Conservation (phyloP, 2,329 filamentous ascomycete species). For the Pseudogymnoascus sp. region DNA sequence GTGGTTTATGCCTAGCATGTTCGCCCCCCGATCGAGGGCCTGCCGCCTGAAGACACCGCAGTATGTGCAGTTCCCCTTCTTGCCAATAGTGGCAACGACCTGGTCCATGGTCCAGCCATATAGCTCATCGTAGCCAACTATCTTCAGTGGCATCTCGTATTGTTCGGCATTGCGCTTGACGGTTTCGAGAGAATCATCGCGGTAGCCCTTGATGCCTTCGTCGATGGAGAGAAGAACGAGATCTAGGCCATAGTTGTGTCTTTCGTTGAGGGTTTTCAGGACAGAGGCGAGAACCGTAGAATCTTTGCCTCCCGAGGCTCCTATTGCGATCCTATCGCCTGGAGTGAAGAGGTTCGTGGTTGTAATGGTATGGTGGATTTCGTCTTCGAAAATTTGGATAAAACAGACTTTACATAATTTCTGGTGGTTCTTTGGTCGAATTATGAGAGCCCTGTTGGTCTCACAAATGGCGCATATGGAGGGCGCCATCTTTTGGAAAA, state of each 20-base stretch:
- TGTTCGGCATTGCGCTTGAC: conserved; percentile 89
- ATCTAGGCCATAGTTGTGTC: conserved; percentile 78
- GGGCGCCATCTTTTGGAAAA: conserved; percentile 58
- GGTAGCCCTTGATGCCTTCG: conserved; percentile 93
- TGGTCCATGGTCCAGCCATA: conserved; percentile 99
- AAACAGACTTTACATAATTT: conserved; percentile 92
- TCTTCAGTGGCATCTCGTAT: conserved; percentile 85
- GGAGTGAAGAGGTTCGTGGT: conserved; percentile 71
- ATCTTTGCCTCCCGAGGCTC: conserved; percentile 94
- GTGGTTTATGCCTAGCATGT: conserved; percentile 78
- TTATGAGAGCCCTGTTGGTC: conserved; percentile 72
- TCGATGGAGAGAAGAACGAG: conserved; percentile 87
- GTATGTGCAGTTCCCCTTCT: conserved; percentile 98
- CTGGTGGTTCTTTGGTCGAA: conserved; percentile 88
- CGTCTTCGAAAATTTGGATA: conserved; percentile 77
- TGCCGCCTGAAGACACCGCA: conserved; percentile 94
- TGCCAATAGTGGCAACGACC: conserved; percentile 90
- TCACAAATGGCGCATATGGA: conserved; percentile 70
- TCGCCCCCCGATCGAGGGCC: conserved; percentile 86
- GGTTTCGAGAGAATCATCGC: conserved; percentile 92
- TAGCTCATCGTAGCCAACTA: conserved; percentile 85
- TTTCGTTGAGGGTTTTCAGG: conserved; percentile 87
- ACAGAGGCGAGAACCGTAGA: conserved; percentile 93
- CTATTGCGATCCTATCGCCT: conserved; percentile 86
- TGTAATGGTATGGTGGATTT: conserved; percentile 88